These are phyloP conservation scores for Cladophialophora carrionii DNA, from an alignment of 2,329 filamentous ascomycete species.

Conservation along the genomic window DNA sequence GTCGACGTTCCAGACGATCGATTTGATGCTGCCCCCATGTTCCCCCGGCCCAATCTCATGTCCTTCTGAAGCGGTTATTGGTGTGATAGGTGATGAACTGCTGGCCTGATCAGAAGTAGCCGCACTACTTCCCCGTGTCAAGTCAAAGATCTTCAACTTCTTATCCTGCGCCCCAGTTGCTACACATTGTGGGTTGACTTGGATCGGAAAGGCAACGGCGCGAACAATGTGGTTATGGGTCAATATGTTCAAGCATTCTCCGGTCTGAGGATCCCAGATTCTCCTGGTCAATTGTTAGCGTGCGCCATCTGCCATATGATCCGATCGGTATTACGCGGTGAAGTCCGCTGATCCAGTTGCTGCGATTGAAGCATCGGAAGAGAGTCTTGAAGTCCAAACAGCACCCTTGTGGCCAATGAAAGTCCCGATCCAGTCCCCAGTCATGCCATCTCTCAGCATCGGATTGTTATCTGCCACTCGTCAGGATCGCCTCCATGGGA, in stretches of 20 bases:
- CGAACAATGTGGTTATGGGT: constrained; percentile 95
- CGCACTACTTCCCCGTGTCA: constrained; percentile 58
- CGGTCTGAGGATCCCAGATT: constrained; percentile 95
- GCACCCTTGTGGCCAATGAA: constrained; percentile 98
- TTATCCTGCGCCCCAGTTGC: constrained; percentile 96
- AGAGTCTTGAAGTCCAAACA: constrained; percentile 93
- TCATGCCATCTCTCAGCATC: constrained; percentile 95
- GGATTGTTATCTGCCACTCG: constrained; percentile 80
- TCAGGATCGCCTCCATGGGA: constrained; percentile 10
- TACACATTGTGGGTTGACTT: constrained; percentile 75
- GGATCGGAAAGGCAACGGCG: constrained; percentile 83
- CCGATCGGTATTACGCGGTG: constrained; percentile 69
- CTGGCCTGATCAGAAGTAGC: constrained; percentile 42
- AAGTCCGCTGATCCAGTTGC: constrained; percentile 96
- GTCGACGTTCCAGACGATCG: constrained; percentile 90
- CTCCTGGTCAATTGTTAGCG: constrained; percentile 61
- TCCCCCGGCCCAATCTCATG: constrained; percentile 80
- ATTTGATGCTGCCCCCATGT: constrained; percentile 89
- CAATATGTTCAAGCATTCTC: constrained; percentile 82
- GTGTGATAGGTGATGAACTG: constrained; percentile 44
- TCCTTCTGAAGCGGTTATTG: constrained; percentile 45
- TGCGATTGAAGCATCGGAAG: constrained; percentile 81
- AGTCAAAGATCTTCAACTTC: constrained; percentile 90
- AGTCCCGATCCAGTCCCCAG: constrained; percentile 96
- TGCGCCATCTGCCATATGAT: constrained; percentile 1